These are phyloP conservation scores for Neopestalotiopsis rosae DNA, from an alignment of 2,329 filamentous ascomycete species.

Conservation along the genomic window DNA sequence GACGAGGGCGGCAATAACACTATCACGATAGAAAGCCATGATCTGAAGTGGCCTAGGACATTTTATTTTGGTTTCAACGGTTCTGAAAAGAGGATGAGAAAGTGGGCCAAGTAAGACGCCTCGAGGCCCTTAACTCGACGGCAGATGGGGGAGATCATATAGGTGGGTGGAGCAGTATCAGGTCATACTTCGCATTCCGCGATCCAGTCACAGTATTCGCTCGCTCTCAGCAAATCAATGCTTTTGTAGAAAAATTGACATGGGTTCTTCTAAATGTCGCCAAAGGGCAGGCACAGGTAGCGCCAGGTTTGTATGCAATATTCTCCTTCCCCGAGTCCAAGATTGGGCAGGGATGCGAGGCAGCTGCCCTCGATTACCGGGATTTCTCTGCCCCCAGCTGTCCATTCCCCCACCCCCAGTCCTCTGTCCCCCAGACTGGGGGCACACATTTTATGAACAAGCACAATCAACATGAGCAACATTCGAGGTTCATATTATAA, in stretches of 20 bases:
- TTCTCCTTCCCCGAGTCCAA: not conserved
- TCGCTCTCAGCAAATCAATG: too few relatives aligned
- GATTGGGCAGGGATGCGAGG: not conserved
- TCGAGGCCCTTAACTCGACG: not conserved
- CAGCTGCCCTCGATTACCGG: not conserved
- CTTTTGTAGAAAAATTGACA: not conserved
- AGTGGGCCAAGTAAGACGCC: not conserved
- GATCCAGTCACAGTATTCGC: not conserved
- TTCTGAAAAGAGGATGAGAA: not conserved
- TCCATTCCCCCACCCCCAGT: too few relatives aligned
- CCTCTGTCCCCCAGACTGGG: too few relatives aligned
- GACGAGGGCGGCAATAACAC: conserved; percentile 31
- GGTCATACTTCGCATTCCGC: not conserved
- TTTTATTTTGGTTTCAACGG: not conserved
- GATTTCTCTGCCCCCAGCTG: not conserved
- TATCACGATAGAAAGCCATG: conserved; percentile 24
- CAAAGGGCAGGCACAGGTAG: not conserved
- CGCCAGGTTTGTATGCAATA: not conserved
- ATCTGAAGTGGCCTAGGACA: not conserved
- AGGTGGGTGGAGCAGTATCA: not conserved
- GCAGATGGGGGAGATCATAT: not conserved
- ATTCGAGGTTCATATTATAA: too few relatives aligned
- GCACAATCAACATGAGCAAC: too few relatives aligned
- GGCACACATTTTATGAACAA: too few relatives aligned
- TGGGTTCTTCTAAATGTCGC: not conserved